Evolutionary conservation across 2,329 filamentous ascomycete species (phyloP), one percentile per base, ranked within the genome.

Genomic region (Stagonosporopsis vannaccii): DNA sequence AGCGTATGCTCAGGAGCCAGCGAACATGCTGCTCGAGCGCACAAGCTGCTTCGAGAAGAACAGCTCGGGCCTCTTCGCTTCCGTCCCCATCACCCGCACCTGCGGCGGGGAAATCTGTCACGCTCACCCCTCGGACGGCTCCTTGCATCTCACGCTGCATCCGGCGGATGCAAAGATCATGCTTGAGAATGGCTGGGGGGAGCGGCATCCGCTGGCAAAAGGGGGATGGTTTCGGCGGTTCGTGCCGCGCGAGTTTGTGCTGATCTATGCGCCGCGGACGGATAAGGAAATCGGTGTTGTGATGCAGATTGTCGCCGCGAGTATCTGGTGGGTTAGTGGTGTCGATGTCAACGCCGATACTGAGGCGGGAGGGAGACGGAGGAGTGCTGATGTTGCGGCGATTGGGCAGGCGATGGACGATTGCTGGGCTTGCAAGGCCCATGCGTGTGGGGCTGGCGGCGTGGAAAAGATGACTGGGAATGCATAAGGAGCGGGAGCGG

Each of bases 41-140:
- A 88, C 84, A 1, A 91, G 88, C 1, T 93, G 90, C 69, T 87
- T 95, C 63, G 91, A 95, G 75, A 94, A 93, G 78, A 88, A 94
- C 70, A 89, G 89, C 37, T 83, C 91, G 6, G 91, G 88, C 0
- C 81, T 96, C 0, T 95, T 94, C 74, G 84, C 89, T 1, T 80
- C 78, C 2, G 80, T 84, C 46, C 87, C 88, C 0, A 80, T 89
- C 60, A 89, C 89, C 69, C 84, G 85, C 26, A 90, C 87, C 11
- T 91, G 89, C 65, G 85, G 88, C 63, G 91, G 91, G n/a, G 92
- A 96, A 76, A 84, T 96, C 39, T 90, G 86, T 66, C 92, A 96
- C 73, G 85, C 91, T 11, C 92, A 96, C 75, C 85, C 87, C 44
- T 87, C 83, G 22, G 91, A 95, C 63, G 85, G 89, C 58, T 90